Percentiles rank a stretch among this genome's conserved stretches.
Conservation (phyloP, 2,329 filamentous ascomycete genomes). For the Calonectria leucothoes region DNA sequence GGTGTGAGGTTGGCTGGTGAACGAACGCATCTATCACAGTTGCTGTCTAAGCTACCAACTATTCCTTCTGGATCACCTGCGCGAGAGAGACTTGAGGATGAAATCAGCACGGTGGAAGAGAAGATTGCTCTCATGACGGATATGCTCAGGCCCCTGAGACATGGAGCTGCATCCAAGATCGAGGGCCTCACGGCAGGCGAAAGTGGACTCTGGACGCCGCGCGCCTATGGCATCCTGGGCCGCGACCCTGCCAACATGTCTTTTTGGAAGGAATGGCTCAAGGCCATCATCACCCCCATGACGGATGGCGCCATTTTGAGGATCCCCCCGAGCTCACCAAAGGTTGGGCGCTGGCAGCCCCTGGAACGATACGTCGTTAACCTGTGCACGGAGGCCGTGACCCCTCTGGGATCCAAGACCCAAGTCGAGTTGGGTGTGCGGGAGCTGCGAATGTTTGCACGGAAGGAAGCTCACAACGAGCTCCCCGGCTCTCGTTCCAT, state of each 20-base stretch:
- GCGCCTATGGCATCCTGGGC: slow-evolving; percentile 92
- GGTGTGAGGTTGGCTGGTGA: slow-evolving; percentile 89
- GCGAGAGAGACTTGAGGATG: slow-evolving; percentile 87
- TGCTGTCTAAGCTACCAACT: slow-evolving; percentile 84
- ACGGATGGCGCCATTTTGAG: slow-evolving; percentile 85
- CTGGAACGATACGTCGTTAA: slow-evolving; percentile 97
- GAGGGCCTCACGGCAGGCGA: slow-evolving; percentile 96
- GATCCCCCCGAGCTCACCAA: slow-evolving; percentile 88
- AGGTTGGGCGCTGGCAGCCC: slow-evolving; percentile 94
- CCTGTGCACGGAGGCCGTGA: slow-evolving; percentile 93
- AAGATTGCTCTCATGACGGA: slow-evolving; percentile 98
- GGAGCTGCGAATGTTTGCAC: slow-evolving; percentile 90
- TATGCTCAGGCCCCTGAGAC: slow-evolving; percentile 89
- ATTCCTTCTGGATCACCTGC: slow-evolving; percentile 83
- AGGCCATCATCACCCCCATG: slow-evolving; percentile 95
- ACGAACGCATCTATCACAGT: slow-evolving; percentile 87
- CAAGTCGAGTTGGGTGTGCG: slow-evolving; percentile 93
- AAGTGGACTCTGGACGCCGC: slow-evolving; percentile 94
- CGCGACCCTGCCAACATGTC: slow-evolving; percentile 84
- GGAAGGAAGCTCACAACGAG: slow-evolving; percentile 94
- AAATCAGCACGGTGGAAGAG: slow-evolving; percentile 96
- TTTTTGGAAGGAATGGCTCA: slow-evolving; percentile 99
- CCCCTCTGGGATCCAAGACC: slow-evolving; percentile 91
- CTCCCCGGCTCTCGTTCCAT: slow-evolving; percentile 90
- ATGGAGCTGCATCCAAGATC: slow-evolving; percentile 96